Percentiles rank a stretch among this genome's conserved stretches.
Conservation (phyloP, 208 protist species). For the Leptomonas pyrrhocoris region DNA sequence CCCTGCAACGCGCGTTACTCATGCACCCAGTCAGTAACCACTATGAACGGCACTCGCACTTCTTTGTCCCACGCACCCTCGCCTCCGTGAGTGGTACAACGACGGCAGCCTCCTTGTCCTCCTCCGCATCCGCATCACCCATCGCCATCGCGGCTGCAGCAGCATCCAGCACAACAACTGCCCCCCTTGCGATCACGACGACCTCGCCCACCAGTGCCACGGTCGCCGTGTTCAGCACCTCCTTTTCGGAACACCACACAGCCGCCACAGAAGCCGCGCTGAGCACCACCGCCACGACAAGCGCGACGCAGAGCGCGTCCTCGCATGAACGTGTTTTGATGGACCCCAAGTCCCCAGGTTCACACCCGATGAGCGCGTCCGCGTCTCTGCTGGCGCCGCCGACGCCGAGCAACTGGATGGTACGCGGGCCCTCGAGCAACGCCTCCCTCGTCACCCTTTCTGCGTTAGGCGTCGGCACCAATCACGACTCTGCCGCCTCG, state of each 20-base stretch:
- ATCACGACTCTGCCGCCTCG: not conserved
- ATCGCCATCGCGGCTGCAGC: not conserved
- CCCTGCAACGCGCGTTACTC: too few species aligned
- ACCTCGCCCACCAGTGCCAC: conserved; percentile 2
- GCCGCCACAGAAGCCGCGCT: not conserved
- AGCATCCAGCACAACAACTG: not conserved
- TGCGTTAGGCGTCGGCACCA: not conserved
- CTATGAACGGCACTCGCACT: conserved; percentile 5
- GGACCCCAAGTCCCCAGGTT: conserved; percentile 9
- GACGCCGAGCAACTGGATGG: conserved; percentile 23
- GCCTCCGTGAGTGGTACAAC: not conserved
- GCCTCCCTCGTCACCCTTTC: not conserved
- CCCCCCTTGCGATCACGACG: not conserved
- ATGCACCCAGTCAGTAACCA: conserved; percentile 1
- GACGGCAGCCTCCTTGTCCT: not conserved
- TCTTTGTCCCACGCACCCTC: not conserved
- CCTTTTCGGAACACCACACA: not conserved
- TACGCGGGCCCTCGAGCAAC: not conserved
- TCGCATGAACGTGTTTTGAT: conserved; percentile 4
- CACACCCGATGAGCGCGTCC: not conserved
- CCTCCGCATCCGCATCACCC: not conserved
- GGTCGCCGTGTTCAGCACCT: not conserved
- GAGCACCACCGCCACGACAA: not conserved
- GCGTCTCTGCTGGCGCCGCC: not conserved
- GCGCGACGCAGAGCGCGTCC: not conserved